These are phyloP conservation scores for Candida boidinii DNA, from an alignment of 805 yeast species.

Conservation along the genomic window DNA sequence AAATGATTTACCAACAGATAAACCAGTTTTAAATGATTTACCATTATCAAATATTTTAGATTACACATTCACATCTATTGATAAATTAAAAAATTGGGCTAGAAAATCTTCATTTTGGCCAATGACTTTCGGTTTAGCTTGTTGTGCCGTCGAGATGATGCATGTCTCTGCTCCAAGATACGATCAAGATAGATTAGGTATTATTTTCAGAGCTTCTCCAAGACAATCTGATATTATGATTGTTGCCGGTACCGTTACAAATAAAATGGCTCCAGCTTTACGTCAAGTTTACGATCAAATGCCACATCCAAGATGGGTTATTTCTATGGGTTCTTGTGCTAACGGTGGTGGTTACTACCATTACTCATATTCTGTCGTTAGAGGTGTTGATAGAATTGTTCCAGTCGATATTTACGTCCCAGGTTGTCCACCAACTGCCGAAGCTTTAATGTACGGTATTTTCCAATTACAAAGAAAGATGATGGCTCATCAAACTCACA, in stretches of 20 bases:
- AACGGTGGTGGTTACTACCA: conserved; percentile 93
- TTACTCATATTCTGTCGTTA: conserved; percentile 78
- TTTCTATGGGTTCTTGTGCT: conserved; percentile 91
- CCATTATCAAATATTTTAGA: conserved; percentile 57
- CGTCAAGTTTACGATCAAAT: conserved; percentile 91
- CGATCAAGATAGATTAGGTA: conserved; percentile 88
- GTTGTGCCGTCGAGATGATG: conserved; percentile 96
- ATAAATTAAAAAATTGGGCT: conserved; percentile 83
- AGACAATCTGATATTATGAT: conserved; percentile 90
- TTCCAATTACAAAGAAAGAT: conserved; percentile 86
- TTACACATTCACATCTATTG: conserved; percentile 75
- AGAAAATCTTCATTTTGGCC: conserved; percentile 92
- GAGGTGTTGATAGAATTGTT: conserved; percentile 83
- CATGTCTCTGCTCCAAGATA: conserved; percentile 86
- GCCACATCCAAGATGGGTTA: conserved; percentile 94
- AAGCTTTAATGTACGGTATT: conserved; percentile 85
- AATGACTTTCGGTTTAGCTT: conserved; percentile 83
- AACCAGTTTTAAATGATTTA: conserved; percentile 61
- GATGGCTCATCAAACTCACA: conserved; percentile 70
- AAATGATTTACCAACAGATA: conserved; percentile 50
- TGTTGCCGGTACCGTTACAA: conserved; percentile 86
- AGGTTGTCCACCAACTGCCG: conserved; percentile 89
- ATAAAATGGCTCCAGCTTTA: conserved; percentile 89
- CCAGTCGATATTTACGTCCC: conserved; percentile 91
- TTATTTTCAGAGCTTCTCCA: conserved; percentile 89